Evolutionary conservation across 2,329 filamentous ascomycete species (phyloP).

Genomic region (Arthrinium puccinioides): DNA sequence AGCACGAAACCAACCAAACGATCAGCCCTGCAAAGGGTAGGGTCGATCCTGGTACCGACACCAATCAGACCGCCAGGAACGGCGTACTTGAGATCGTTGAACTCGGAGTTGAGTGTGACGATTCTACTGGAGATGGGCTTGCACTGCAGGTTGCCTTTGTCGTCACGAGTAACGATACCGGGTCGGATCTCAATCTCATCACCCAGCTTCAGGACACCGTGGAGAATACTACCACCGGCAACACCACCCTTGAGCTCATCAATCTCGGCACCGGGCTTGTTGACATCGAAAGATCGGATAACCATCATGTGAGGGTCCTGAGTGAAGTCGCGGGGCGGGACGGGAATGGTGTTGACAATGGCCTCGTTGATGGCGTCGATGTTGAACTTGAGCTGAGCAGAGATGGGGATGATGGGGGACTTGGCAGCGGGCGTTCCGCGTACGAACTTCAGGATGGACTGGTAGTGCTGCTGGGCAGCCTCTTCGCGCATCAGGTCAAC

Average conservation of each 20-base stretch:
- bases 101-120: slow-evolving; percentile 91
- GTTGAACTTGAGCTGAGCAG: slow-evolving; percentile 98
- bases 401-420: slow-evolving; percentile 91
- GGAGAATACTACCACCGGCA: slow-evolving; percentile 92
- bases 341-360: slow-evolving; percentile 89
- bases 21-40: slow-evolving; percentile 96
- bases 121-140: slow-evolving; percentile 95
- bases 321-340: slow-evolving; percentile 84
- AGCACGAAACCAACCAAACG: slow-evolving; percentile 97
- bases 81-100: slow-evolving; percentile 97
- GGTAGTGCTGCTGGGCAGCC: slow-evolving; percentile 85
- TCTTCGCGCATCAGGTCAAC: slow-evolving; percentile 98
- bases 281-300: slow-evolving; percentile 98
- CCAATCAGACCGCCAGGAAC: slow-evolving; percentile 96
- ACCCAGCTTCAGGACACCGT: slow-evolving; percentile 91
- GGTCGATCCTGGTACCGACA: slow-evolving; percentile 96
- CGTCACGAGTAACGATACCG: slow-evolving; percentile 95
- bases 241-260: slow-evolving; percentile 98
- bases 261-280: slow-evolving; percentile 98
- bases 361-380: slow-evolving; percentile 97
- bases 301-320: slow-evolving; percentile 97
- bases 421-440: slow-evolving; percentile 94
- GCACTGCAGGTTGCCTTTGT: slow-evolving; percentile 89
- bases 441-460: slow-evolving; percentile 98
- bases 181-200: slow-evolving; percentile 98